Conservation (phyloP, 2,329 filamentous ascomycete genomes). For the Cladophialophora bantiana region DNA sequence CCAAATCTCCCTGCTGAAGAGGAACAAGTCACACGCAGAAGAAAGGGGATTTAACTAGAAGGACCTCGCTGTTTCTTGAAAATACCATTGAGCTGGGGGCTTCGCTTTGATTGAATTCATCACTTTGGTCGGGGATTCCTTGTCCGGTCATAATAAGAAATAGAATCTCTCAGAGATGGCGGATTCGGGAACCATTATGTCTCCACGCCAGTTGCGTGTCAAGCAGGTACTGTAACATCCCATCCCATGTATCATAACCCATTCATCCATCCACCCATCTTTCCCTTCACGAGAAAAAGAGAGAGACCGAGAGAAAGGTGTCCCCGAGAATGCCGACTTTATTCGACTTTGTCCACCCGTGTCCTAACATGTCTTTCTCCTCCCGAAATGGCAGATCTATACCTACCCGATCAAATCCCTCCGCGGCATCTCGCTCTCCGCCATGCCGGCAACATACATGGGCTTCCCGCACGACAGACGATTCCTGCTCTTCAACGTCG, state of each 20-base stretch:
- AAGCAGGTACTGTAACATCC: constrained; percentile 22
- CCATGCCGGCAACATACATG: constrained; percentile 64
- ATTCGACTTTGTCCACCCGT: neutral
- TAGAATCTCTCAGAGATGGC: constrained; percentile 2
- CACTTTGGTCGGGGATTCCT: too few species aligned
- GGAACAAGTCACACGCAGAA: neutral
- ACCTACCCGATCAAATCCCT: constrained; percentile 78
- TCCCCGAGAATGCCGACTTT: neutral
- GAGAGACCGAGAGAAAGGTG: neutral
- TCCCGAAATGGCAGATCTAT: constrained; percentile 60
- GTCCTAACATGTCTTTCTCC: neutral
- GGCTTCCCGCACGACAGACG: constrained; percentile 71
- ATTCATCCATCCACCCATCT: neutral
- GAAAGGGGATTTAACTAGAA: neutral
- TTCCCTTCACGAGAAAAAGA: neutral
- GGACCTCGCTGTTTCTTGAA: neutral
- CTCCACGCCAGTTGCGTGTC: constrained; percentile 18
- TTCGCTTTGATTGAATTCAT: neutral
- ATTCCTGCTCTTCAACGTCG: constrained; percentile 71
- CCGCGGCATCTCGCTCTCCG: constrained; percentile 64
- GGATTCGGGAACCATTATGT: neutral
- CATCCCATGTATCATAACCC: neutral
- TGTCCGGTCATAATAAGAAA: too few species aligned
- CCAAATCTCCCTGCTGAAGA: neutral
- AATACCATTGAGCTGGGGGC: neutral